phyloP scores from a whole-genome alignment of 2,329 filamentous ascomycete species.

The Nigrograna mackinnonii region DNA sequence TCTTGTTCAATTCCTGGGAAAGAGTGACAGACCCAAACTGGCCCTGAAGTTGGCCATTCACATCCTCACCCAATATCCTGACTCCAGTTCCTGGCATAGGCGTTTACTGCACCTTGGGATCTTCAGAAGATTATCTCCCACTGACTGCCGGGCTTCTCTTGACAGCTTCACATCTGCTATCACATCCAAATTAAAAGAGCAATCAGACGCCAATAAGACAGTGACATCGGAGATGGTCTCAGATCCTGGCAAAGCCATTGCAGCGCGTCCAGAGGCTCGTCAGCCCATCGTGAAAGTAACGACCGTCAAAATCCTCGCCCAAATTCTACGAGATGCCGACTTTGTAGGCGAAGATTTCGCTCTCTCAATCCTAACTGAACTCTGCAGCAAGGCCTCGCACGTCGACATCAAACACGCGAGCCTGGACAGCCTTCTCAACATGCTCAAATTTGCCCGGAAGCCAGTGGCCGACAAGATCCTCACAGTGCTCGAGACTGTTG shows the following conservation, averaged over 20 bases:
- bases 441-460: slow-evolving; percentile 16
- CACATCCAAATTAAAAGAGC: slow-evolving; percentile 25
- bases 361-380: slow-evolving; percentile 29
- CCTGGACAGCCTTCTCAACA: slow-evolving; percentile 35
- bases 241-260: too few species aligned
- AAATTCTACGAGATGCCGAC: slow-evolving; percentile 36
- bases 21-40: slow-evolving; percentile 35
- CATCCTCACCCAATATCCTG: slow-evolving; percentile 33
- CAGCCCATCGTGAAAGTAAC: slow-evolving; percentile 43
- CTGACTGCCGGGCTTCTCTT: slow-evolving; percentile 31
- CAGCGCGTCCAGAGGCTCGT: not conserved
- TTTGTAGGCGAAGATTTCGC: slow-evolving; percentile 35
- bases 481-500: slow-evolving; percentile 23
- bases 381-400: slow-evolving; percentile 37
- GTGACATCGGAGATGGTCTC: not conserved
- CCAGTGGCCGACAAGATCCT: slow-evolving; percentile 18
- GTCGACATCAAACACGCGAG: slow-evolving; percentile 41
- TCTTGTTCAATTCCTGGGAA: slow-evolving; percentile 22
- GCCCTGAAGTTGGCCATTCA: slow-evolving; percentile 29
- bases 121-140: slow-evolving; percentile 35
- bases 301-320: slow-evolving; percentile 47
- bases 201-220: slow-evolving; percentile 13
- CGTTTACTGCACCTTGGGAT: slow-evolving; percentile 33
- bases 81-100: slow-evolving; percentile 49
- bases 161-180: slow-evolving; percentile 31